phyloP scores from a whole-genome alignment of 306 rosid species.

The Hippophae rhamnoides region DNA sequence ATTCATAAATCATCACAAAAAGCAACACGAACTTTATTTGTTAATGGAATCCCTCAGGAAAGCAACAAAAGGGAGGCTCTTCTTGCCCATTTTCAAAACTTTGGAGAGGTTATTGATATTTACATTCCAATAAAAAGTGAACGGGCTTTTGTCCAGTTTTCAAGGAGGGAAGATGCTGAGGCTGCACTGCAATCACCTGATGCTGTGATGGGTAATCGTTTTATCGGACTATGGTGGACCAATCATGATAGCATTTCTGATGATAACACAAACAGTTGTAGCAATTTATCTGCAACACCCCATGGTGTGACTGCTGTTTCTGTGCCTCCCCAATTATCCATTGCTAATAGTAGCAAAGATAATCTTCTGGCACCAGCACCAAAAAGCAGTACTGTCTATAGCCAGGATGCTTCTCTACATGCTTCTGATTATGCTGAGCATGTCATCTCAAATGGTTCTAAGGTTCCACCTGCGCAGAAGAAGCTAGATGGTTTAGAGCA shows the following conservation, averaged over 20 bases:
- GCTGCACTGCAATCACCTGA: slow-evolving; percentile 92
- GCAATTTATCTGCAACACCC: slow-evolving; percentile 40
- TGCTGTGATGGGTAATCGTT: slow-evolving; percentile 98
- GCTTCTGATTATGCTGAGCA: slow-evolving; percentile 45
- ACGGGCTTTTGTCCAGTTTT: slow-evolving; percentile 94
- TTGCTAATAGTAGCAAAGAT: slow-evolving; percentile 47
- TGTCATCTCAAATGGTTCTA: slow-evolving; percentile 42
- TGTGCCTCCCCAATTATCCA: slow-evolving; percentile 33
- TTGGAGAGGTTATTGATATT: slow-evolving; percentile 84
- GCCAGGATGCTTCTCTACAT: slow-evolving; percentile 38
- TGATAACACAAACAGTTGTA: slow-evolving; percentile 39
- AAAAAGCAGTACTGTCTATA: slow-evolving; percentile 29
- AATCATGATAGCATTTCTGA: slow-evolving; percentile 89
- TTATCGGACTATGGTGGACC: slow-evolving; percentile 95
- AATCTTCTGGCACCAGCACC: slow-evolving; percentile 45
- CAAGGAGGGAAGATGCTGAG: slow-evolving; percentile 97
- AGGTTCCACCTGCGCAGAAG: slow-evolving; percentile 64
- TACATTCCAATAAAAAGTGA: slow-evolving; percentile 75
- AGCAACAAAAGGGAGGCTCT: slow-evolving; percentile 71
- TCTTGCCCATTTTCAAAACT: slow-evolving; percentile 82
- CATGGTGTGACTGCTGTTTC: slow-evolving; percentile 43
- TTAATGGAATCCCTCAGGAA: slow-evolving; percentile 72
- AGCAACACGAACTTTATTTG: slow-evolving; percentile 85
- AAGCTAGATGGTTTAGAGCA: slow-evolving; percentile 69
- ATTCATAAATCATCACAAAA: slow-evolving; percentile 69